Conservation (phyloP, 179 eudicot species). For the Camellia oleifera region DNA sequence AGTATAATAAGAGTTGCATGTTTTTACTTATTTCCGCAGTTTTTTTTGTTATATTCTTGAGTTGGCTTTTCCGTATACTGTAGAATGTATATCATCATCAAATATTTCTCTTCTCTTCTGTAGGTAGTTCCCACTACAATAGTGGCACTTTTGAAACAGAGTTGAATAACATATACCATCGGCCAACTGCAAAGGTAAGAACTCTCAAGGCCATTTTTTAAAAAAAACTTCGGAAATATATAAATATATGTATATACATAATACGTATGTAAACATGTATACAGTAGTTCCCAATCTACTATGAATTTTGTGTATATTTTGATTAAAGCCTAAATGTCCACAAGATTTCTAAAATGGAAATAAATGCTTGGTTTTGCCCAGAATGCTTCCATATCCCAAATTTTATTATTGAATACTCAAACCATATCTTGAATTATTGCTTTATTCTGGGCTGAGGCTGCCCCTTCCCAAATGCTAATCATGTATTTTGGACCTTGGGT, state of each 20-base stretch:
- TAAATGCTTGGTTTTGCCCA: not conserved
- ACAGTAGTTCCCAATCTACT: too few relatives aligned
- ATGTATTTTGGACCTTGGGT: not conserved
- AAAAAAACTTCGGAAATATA: not conserved
- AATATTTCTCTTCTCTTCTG: slow-evolving; percentile 12
- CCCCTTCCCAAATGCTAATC: not conserved
- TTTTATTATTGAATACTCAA: not conserved
- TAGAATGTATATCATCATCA: not conserved
- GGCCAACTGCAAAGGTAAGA: slow-evolving; percentile 42
- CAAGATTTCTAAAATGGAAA: not conserved
- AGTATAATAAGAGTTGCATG: not conserved
- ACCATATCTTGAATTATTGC: not conserved
- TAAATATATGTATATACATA: not conserved
- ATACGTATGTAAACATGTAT: too few relatives aligned
- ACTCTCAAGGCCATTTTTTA: not conserved
- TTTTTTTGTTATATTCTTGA: not conserved
- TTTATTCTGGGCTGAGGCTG: not conserved
- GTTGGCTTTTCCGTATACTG: not conserved
- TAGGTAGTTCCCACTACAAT: slow-evolving; percentile 50
- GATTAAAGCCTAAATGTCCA: too few relatives aligned
- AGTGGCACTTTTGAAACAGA: slow-evolving; percentile 36
- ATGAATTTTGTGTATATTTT: not conserved
- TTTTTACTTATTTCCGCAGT: not conserved
- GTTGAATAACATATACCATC: slow-evolving; percentile 36
- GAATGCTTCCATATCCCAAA: not conserved